These are phyloP conservation scores for Aspergillus affinis DNA, from an alignment of 495 filamentous ascomycete genomes.

Conservation along the genomic window DNA sequence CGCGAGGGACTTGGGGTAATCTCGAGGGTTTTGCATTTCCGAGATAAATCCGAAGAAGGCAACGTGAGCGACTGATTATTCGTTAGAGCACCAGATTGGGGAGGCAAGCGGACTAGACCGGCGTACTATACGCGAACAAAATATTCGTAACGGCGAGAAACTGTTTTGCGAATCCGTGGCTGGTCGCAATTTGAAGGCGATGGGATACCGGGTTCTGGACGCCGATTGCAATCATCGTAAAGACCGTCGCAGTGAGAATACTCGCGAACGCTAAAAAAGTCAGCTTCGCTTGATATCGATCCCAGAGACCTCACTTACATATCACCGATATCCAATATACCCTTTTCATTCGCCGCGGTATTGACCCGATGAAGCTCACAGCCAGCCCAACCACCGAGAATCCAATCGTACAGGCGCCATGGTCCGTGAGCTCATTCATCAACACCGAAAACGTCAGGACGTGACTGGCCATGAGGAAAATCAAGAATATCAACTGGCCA, in stretches of 20 bases:
- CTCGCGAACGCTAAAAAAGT: slow-evolving; percentile 48
- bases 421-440: slow-evolving; percentile 60
- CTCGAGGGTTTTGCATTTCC: slow-evolving; percentile 66
- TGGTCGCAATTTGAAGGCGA: slow-evolving; percentile 17
- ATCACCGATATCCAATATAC: slow-evolving; percentile 59
- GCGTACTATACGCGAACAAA: slow-evolving; percentile 42
- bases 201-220: slow-evolving; percentile 34
- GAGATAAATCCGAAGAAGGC: slow-evolving; percentile 76
- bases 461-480: slow-evolving; percentile 75
- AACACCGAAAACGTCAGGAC: slow-evolving; percentile 67
- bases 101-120: not conserved
- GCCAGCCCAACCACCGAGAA: slow-evolving; percentile 64
- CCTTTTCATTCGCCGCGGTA: slow-evolving; percentile 63
- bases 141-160: slow-evolving; percentile 38
- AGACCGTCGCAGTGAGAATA: slow-evolving; percentile 63
- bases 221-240: slow-evolving; percentile 68
- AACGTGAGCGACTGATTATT: slow-evolving; percentile 55
- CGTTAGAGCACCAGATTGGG: slow-evolving; percentile 3
- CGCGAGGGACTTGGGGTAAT: slow-evolving; percentile 65
- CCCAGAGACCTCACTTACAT: slow-evolving; percentile 32
- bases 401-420: slow-evolving; percentile 65
- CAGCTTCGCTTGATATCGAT: not conserved
- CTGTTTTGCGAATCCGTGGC: slow-evolving; percentile 25
- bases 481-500: slow-evolving; percentile 63
- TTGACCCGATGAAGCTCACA: slow-evolving; percentile 59